Evolutionary conservation across 2,329 filamentous ascomycete genomes (phyloP), one percentile per base, ranked within the genome.

Genomic region (Aspergillus aculeatus): DNA sequence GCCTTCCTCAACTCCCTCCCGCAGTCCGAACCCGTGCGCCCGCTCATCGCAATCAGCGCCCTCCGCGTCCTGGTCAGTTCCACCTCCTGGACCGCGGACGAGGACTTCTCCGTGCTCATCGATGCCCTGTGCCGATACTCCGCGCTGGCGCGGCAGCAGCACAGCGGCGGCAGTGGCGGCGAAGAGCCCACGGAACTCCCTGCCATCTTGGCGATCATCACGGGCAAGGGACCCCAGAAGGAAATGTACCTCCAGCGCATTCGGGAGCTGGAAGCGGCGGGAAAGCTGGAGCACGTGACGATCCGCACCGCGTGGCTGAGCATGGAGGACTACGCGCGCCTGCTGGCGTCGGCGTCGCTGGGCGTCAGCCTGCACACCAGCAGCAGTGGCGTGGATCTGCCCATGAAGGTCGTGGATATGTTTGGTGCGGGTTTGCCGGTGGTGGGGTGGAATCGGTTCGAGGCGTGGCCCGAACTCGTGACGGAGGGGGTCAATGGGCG

Each of bases 321-420:
- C 9, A 89, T 91, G 5, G 82, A 86, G 57, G 90, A 96, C 74
- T 99, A 99, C 73, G 94, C 95, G 0, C 82, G 81, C 0, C 83
- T 99, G 4, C 86, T 99, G 31, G 90, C 89, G 11, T 89, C 89
- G 49, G 92, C 95, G 3, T 94, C 97, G 69, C 81, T 99, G 0
- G 95, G 95, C 10, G 86, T 99, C 24, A 96, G 91, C 58, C 80
- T 99, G 26, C 95, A 99, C 78, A 96, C 87, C 65, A 97, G 92
- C 14, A 96, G 90, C 66, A 96, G 92, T 2, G 95, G 95, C 1
- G 92, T 99, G 0, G 95, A 99, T 75, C 81, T 99, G 21, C 95
- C 95, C 0, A 99, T 99, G 95, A 99, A 99, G 78, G 92, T 99
- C 1, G 93, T 99, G 14, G 95, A 99, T 73, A 97, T 99, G 93